Percentiles rank a stretch among this genome's conserved stretches.
phyloP scores from a whole-genome alignment of 257 asterid genomes.

The Scutellaria minor region DNA sequence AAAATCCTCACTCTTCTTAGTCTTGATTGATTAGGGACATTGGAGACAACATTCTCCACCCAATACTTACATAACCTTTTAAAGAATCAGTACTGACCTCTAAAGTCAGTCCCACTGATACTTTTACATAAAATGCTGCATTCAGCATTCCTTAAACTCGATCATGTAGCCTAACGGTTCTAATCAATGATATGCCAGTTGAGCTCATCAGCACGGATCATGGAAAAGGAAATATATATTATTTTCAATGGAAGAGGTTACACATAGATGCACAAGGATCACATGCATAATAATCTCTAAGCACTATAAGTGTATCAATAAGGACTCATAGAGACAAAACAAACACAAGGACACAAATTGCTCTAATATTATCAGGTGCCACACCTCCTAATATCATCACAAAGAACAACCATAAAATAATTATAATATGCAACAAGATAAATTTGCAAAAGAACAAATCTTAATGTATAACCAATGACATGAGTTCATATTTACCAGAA shows the following conservation, averaged over 20 bases:
- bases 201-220: conserved; percentile 14
- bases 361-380: too few relatives aligned
- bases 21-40: not conserved
- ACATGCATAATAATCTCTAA: not conserved
- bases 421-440: not conserved
- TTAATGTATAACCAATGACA: not conserved
- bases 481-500: conserved; percentile 46
- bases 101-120: not conserved
- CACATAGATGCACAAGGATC: not conserved
- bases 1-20: not conserved
- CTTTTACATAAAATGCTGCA: not conserved
- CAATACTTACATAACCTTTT: not conserved
- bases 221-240: not conserved
- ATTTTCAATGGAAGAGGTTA: not conserved
- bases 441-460: not conserved
- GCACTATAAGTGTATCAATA: too few relatives aligned
- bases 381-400: too few relatives aligned
- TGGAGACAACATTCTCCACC: conserved; percentile 1
- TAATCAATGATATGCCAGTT: conserved; percentile 17
- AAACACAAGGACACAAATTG: too few relatives aligned
- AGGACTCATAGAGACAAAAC: too few relatives aligned
- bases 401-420: not conserved
- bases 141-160: not conserved
- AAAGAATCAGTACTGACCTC: not conserved
- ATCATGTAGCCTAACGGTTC: not conserved